Evolutionary conservation across 1,284 basidiomycete species (phyloP).

Genomic region (Xerocomus nothofagi): DNA sequence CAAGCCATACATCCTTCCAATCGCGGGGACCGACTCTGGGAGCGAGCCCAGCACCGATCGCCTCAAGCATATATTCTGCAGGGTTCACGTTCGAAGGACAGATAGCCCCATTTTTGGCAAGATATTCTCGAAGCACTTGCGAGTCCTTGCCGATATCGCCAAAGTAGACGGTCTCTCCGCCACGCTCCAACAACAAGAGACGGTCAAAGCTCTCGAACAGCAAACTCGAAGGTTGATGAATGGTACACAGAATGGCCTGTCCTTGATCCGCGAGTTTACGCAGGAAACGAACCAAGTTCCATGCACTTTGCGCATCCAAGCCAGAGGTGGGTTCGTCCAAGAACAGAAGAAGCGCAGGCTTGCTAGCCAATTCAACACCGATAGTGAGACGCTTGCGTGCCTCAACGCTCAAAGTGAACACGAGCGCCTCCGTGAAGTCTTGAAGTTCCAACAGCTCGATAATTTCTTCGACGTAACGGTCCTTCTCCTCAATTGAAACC

Average conservation of each 20-base stretch:
- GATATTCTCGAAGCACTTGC: constrained; percentile 63
- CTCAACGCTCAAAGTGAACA: constrained; percentile 68
- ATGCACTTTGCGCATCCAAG: constrained; percentile 82
- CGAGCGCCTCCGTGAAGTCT: constrained; percentile 61
- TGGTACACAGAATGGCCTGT: constrained; percentile 75
- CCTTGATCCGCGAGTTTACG: constrained; percentile 84
- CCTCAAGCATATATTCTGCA: constrained; percentile 65
- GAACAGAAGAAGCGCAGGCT: constrained; percentile 81
- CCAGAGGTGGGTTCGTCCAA: constrained; percentile 65
- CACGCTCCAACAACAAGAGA: constrained; percentile 61
- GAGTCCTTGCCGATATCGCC: constrained; percentile 76
- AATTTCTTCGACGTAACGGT: constrained; percentile 77
- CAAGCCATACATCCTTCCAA: constrained; percentile 77
- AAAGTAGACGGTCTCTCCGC: constrained; percentile 78
- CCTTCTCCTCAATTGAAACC: constrained; percentile 76
- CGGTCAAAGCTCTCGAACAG: constrained; percentile 79
- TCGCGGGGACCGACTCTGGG: constrained; percentile 66
- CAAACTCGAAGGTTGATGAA: constrained; percentile 73
- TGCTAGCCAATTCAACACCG: constrained; percentile 85
- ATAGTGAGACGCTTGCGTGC: constrained; percentile 87
- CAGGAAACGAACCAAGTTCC: constrained; percentile 82
- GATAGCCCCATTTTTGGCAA: constrained; percentile 61
- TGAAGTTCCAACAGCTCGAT: constrained; percentile 71
- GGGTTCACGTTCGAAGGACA: constrained; percentile 64
- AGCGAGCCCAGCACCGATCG: constrained; percentile 74